Percentiles rank a stretch among this genome's conserved stretches.
These are phyloP conservation scores for Candida ipomoeae DNA, from an alignment of 805 yeast genomes.

Conservation along the genomic window DNA sequence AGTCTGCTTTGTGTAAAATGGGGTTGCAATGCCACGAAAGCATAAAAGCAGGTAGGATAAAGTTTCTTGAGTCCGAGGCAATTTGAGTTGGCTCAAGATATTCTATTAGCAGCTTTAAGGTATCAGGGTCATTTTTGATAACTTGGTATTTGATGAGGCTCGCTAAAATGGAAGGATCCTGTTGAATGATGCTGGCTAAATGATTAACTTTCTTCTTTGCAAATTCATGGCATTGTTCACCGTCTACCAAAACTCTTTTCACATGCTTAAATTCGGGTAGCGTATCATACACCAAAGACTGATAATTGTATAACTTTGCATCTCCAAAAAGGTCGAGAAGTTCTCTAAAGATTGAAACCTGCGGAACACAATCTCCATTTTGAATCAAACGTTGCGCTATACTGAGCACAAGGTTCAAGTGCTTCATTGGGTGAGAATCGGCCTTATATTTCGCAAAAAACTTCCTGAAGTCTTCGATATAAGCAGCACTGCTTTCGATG, in stretches of 20 bases:
- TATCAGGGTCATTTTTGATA: slow-evolving; percentile 15
- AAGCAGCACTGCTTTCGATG: slow-evolving; percentile 19
- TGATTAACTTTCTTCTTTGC: slow-evolving; percentile 19
- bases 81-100: slow-evolving; percentile 22
- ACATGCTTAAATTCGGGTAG: slow-evolving; percentile 22
- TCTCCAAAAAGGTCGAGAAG: slow-evolving; percentile 25
- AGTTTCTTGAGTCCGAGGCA: slow-evolving; percentile 8
- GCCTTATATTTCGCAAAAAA: slow-evolving; percentile 17
- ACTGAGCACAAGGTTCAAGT: slow-evolving; percentile 9
- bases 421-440: slow-evolving; percentile 8
- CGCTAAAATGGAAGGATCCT: slow-evolving; percentile 27
- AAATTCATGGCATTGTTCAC: not conserved
- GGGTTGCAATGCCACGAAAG: slow-evolving; percentile 20
- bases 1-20: too few species aligned
- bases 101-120: slow-evolving; percentile 24
- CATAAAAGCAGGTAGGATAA: slow-evolving; percentile 19
- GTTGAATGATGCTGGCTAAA: slow-evolving; percentile 22
- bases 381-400: slow-evolving; percentile 12
- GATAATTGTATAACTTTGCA: slow-evolving; percentile 21
- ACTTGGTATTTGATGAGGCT: slow-evolving; percentile 26
- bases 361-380: slow-evolving; percentile 21
- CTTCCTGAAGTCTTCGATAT: slow-evolving; percentile 16
- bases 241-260: slow-evolving; percentile 21
- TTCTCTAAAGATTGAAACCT: slow-evolving; percentile 20
- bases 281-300: slow-evolving; percentile 25